Base-by-base conservation (phyloP, 2,329 filamentous ascomycete species). In the Arthrobotrys musiformis region DNA sequence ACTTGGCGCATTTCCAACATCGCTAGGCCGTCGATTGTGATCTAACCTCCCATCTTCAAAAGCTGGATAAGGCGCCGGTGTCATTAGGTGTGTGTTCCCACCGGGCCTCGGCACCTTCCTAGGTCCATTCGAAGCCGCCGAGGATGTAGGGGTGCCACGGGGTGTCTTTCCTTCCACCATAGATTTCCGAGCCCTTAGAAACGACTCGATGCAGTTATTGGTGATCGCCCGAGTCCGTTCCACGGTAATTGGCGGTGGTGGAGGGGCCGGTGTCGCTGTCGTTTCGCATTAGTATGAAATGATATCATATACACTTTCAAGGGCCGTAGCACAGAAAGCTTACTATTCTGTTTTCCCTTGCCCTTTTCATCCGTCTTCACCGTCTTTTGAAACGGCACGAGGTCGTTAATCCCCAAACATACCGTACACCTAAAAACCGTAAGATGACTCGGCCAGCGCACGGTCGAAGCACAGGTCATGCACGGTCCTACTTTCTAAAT, bases 341-440 rank as follows among this genome's bases (percentile, higher is more conserved):
- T 62, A 77, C 73, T 19, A 15, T 15, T 70, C 40, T 77, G 66
- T 24, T 77, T 54, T 77, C 79, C 79, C 81, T 81, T 48, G 76
- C 80, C 78, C 67, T 79, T 77, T 75, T 81, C 44, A 78, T 81
- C 75, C 81, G 80, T 78, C 66, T 70, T 72, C 70, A 79, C 56
- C 26, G 54, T 37, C 54, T 63, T 70, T 63, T 70, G 70, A 17
- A 82, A 70, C 46, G 87, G 86, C 75, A 88, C 86, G 63, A 97
- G 83, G 82, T 97, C 93, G 82, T 96, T 97, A 82, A 97, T 90
- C 17, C 92, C 95, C 81, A 92, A 85, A 83, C 93, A 97, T 67
- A 92, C 91, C 46, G 92, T 91, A 83, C 93, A 97, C 80, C 93
- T 88, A 83, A 95, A 97, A 40, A 91, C 88, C 37, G 88, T 88